A percentile compares a stretch with the other conserved stretches of the same genome.
Conservation (phyloP, 768 basidiomycete genomes). For the Tulasnella sp. region DNA sequence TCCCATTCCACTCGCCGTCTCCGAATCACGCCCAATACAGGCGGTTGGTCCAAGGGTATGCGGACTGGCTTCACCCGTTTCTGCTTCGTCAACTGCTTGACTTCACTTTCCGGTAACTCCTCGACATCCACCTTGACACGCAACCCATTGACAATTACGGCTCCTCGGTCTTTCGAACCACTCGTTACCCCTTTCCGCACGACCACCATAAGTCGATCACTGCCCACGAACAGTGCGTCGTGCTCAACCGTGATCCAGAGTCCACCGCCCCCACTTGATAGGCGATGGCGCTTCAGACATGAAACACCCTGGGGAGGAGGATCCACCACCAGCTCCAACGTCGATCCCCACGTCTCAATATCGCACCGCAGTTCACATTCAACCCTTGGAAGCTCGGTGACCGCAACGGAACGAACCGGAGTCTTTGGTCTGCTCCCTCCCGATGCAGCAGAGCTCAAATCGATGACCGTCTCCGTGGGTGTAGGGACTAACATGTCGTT, state of each 20-base stretch:
- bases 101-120: conserved; percentile 74
- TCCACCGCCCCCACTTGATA: conserved; percentile 80
- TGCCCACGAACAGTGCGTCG: conserved; percentile 61
- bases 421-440: neutral
- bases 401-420: neutral
- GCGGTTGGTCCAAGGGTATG: conserved; percentile 88
- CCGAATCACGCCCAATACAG: conserved; percentile 58
- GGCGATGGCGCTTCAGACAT: conserved; percentile 72
- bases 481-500: conserved; percentile 20
- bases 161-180: conserved; percentile 53
- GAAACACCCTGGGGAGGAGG: conserved; percentile 78
- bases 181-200: conserved; percentile 55
- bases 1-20: conserved; percentile 63
- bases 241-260: conserved; percentile 89
- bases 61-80: conserved; percentile 78
- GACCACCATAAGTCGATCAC: conserved; percentile 62
- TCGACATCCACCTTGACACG: conserved; percentile 77
- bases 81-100: conserved; percentile 67
- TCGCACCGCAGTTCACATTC: conserved; percentile 91
- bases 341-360: conserved; percentile 73
- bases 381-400: conserved; percentile 32
- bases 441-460: neutral
- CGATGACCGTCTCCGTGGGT: conserved; percentile 19
- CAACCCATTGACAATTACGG: conserved; percentile 82
- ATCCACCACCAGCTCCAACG: conserved; percentile 81